Percentiles rank a stretch among this genome's conserved stretches.
These are phyloP conservation scores for Sporisorium sorghi DNA, from an alignment of 1,284 basidiomycete species.

Conservation along the genomic window DNA sequence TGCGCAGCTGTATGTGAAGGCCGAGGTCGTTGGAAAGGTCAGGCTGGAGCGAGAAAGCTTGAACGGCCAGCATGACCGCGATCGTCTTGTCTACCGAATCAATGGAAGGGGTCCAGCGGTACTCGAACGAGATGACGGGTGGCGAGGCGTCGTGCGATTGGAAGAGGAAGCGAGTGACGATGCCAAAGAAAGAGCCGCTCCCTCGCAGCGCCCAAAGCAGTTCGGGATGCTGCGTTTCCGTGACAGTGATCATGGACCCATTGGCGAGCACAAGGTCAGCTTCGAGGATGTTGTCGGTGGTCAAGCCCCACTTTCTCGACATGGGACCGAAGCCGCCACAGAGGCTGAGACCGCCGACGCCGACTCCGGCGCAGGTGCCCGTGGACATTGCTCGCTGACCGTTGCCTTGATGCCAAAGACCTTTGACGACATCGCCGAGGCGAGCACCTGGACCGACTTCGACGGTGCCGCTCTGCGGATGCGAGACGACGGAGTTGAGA, in stretches of 20 bases:
- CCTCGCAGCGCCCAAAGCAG: slow-evolving; percentile 67
- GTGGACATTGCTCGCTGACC: slow-evolving; percentile 64
- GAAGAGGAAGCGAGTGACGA: slow-evolving; percentile 66
- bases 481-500: slow-evolving; percentile 55
- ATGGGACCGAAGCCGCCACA: slow-evolving; percentile 68
- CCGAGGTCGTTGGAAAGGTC: slow-evolving; percentile 46
- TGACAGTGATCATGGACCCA: slow-evolving; percentile 57
- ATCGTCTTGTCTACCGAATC: slow-evolving; percentile 17
- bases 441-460: slow-evolving; percentile 64
- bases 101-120: slow-evolving; percentile 51
- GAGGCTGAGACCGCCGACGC: slow-evolving; percentile 66
- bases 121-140: slow-evolving; percentile 50
- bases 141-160: slow-evolving; percentile 54
- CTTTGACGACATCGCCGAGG: slow-evolving; percentile 69
- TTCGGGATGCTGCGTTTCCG: slow-evolving; percentile 34
- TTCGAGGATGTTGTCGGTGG: slow-evolving; percentile 64
- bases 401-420: slow-evolving; percentile 51
- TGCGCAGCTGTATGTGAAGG: slow-evolving; percentile 55
- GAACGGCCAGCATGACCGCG: slow-evolving; percentile 47
- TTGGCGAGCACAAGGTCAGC: slow-evolving; percentile 69
- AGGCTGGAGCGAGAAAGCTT: slow-evolving; percentile 37
- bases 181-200: slow-evolving; percentile 67
- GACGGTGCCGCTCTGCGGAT: slow-evolving; percentile 45
- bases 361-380: slow-evolving; percentile 69
- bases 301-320: slow-evolving; percentile 67